Evolutionary conservation across 345 rosid species (phyloP).

Genomic region (Viola odorata): DNA sequence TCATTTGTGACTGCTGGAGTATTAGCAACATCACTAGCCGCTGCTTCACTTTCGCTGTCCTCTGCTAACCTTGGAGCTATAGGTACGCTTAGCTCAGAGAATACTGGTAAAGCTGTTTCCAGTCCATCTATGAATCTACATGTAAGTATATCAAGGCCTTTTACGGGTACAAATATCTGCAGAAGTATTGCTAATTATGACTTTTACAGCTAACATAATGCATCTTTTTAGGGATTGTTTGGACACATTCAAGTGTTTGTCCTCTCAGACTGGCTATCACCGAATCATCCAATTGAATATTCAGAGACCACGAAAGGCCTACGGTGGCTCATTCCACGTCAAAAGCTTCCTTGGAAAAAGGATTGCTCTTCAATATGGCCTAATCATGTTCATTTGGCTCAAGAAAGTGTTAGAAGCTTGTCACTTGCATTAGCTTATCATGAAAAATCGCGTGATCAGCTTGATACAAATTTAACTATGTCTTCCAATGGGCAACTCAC

Average conservation of each 20-base stretch:
- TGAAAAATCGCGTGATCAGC: neutral
- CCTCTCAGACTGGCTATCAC: slow-evolving; percentile 43
- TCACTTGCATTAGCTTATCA: no score
- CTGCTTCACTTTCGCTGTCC: slow-evolving; percentile 41
- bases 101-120: slow-evolving; percentile 20
- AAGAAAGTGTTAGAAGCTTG: slow-evolving; percentile 4
- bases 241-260: slow-evolving; percentile 60
- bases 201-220: neutral
- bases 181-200: neutral
- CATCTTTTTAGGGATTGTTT: slow-evolving; percentile 37
- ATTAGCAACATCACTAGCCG: slow-evolving; percentile 43
- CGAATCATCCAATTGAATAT: slow-evolving; percentile 41
- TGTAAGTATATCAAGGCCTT: slow-evolving; percentile 24
- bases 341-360: slow-evolving; percentile 51
- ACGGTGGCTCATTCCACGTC: slow-evolving; percentile 54
- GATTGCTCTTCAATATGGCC: slow-evolving; percentile 29
- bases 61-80: slow-evolving; percentile 39
- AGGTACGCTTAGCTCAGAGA: slow-evolving; percentile 10
- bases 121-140: slow-evolving; percentile 38
- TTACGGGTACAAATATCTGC: no score
- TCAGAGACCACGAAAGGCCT: slow-evolving; percentile 52
- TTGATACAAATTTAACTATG: slow-evolving; percentile 5
- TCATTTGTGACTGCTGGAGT: slow-evolving; percentile 46
- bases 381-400: slow-evolving; percentile 22
- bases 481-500: slow-evolving; percentile 3